Evolutionary conservation across 345 rosid species (phyloP), one percentile per base, ranked within the genome.

Genomic region (Lepidium aucheri): DNA sequence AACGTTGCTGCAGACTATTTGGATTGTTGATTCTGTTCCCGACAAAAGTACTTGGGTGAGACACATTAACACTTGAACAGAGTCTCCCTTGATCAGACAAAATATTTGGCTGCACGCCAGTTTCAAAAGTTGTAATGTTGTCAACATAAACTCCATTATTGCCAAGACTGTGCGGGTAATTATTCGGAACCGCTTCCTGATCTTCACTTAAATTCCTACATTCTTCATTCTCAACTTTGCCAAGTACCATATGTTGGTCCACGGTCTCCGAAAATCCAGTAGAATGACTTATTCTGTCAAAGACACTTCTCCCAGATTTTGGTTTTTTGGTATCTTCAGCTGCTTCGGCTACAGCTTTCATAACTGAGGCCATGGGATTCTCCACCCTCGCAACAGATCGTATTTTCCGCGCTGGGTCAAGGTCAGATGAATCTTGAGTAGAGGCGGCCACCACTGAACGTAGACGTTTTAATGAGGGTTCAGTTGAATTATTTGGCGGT

Each of bases 301-400:
- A 95, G 77, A 95, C 98, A 65, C 86, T 95, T 76, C 87, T 84
- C 20, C 80, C 73, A 55, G 87, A 50, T 76, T 80, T 90, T 39
- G 75, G 60, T 55, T 80, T 86, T 47, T 56, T 78, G 35, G 78
- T 90, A 82, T 88, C 98, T 67, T 85, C 87, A 47, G 90, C 90
- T 72, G 99, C 98, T 85, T 91, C 97, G 24, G 87, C 81, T 9
- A 87, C 94, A 75, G 96, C 96, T 80, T 85, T 91, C n/a, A 86
- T 60, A 34, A 87, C 90, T 55, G 96, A 78, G 53, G 86, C 78
- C 88, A 86, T 80, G 47, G 94, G 79, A 76, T 85, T 84, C 74
- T 85, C 76, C 69, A 81, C 85, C 65, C 84, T 85, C 2, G 95
- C 95, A 63, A 84, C 76, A 34, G 96, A 84, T 26, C 66, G 80